phyloP scores from a whole-genome alignment of 2,329 filamentous ascomycete genomes.

The Akanthomyces lecanii region DNA sequence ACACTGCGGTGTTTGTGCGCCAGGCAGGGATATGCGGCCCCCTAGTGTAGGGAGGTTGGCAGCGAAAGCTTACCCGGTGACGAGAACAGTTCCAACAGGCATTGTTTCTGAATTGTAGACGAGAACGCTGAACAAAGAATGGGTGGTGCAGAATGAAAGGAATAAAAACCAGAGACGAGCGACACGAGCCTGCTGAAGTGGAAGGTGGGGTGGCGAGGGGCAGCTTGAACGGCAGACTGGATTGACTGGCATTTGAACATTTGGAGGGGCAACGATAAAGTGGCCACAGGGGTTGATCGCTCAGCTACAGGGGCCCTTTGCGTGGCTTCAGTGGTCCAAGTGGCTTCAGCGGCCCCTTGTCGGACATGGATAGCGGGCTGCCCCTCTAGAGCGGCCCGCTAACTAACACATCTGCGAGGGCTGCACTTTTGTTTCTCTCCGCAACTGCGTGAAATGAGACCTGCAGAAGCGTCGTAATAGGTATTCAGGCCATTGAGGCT shows the following conservation, averaged over 20 bases:
- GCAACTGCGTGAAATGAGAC: not conserved
- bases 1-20: not conserved
- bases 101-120: conserved; percentile 40
- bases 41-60: conserved; percentile 15
- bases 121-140: conserved; percentile 24
- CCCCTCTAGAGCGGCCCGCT: not conserved
- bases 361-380: not conserved
- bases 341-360: not conserved
- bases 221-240: not conserved
- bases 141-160: conserved; percentile 8
- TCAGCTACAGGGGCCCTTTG: not conserved
- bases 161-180: conserved; percentile 1
- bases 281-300: not conserved
- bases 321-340: not conserved
- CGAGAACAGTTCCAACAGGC: conserved; percentile 81
- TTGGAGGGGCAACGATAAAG: not conserved
- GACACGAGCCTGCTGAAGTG: conserved; percentile 3
- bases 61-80: conserved; percentile 70
- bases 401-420: not conserved
- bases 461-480: not conserved
- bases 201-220: conserved; percentile 8
- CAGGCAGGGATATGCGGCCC: not conserved
- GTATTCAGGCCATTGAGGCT: not conserved
- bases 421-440: not conserved
- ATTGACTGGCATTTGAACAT: not conserved